Evolutionary conservation across 2,329 filamentous ascomycete species (phyloP).

Genomic region (Aureobasidium pullulans): DNA sequence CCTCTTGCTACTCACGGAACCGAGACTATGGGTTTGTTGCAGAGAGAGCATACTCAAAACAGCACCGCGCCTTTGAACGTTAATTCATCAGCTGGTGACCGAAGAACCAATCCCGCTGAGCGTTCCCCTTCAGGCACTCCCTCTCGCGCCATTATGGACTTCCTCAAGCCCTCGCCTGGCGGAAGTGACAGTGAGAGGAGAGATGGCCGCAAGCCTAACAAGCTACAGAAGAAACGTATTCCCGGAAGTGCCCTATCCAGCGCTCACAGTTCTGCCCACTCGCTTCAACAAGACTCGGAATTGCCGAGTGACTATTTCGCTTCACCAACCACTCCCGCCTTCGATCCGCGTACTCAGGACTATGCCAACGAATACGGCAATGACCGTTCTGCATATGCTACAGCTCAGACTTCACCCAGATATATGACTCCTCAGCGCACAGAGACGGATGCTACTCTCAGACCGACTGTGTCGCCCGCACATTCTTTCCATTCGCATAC

Average conservation of each 20-base stretch:
- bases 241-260: slow-evolving; percentile 73
- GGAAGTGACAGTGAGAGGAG: slow-evolving; percentile 51
- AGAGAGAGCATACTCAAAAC: slow-evolving; percentile 20
- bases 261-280: slow-evolving; percentile 82
- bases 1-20: slow-evolving; percentile 25
- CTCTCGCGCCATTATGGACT: slow-evolving; percentile 45
- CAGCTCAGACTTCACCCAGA: slow-evolving; percentile 19
- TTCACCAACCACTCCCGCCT: slow-evolving; percentile 22
- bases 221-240: slow-evolving; percentile 81
- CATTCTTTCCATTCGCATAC: slow-evolving; percentile 67
- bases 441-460: slow-evolving; percentile 53
- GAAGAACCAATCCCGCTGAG: slow-evolving; percentile 20
- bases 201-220: slow-evolving; percentile 67
- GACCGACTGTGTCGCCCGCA: slow-evolving; percentile 64
- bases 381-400: slow-evolving; percentile 38
- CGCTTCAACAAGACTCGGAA: slow-evolving; percentile 35
- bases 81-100: slow-evolving; percentile 17
- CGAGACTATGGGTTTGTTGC: slow-evolving; percentile 24
- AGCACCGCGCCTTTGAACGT: slow-evolving; percentile 14
- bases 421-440: slow-evolving; percentile 64
- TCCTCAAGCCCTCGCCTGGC: slow-evolving; percentile 64
- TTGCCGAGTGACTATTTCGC: slow-evolving; percentile 26
- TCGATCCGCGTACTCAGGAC: slow-evolving; percentile 19
- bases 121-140: slow-evolving; percentile 21
- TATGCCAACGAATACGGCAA: slow-evolving; percentile 19